Percentiles rank a stretch among this genome's conserved stretches.
phyloP scores from a whole-genome alignment of 768 basidiomycete species.

The Hypsizygus marmoreus region DNA sequence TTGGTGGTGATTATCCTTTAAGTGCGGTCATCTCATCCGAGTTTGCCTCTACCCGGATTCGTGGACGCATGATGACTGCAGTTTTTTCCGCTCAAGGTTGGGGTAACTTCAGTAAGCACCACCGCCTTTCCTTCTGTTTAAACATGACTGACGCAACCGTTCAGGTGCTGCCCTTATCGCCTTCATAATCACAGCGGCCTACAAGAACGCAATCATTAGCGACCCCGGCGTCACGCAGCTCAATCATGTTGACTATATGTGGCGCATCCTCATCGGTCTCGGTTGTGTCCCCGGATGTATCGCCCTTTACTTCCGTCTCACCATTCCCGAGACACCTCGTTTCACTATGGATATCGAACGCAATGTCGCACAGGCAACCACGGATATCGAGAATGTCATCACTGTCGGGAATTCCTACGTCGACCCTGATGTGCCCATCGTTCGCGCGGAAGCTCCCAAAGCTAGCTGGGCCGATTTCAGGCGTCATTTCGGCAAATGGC shows the following conservation, averaged over 20 bases:
- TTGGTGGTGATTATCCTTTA: conserved; percentile 89
- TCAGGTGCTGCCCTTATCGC: conserved; percentile 68
- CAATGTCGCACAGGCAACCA: conserved; percentile 72
- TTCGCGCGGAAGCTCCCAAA: conserved; percentile 68
- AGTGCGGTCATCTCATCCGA: conserved; percentile 88
- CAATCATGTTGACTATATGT: conserved; percentile 68
- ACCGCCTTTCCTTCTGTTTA: background rate
- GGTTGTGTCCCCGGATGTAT: conserved; percentile 80
- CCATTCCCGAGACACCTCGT: conserved; percentile 91
- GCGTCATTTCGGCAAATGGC: conserved; percentile 67
- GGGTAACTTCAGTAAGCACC: conserved; percentile 71
- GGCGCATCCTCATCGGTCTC: conserved; percentile 88
- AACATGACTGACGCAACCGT: conserved; percentile 1
- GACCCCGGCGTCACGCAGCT: conserved; percentile 38
- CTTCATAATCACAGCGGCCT: conserved; percentile 63
- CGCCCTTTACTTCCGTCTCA: conserved; percentile 90
- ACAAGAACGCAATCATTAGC: conserved; percentile 57
- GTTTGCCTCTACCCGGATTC: conserved; percentile 74
- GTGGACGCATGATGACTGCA: conserved; percentile 88
- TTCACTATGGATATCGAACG: conserved; percentile 91
- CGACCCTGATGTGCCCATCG: conserved; percentile 58
- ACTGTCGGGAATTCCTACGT: conserved; percentile 44
- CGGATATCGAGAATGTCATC: conserved; percentile 74
- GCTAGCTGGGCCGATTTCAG: conserved; percentile 71
- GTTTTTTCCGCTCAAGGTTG: conserved; percentile 88